phyloP scores from a whole-genome alignment of 2,329 filamentous ascomycete species.

The Cladophialophora carrionii region DNA sequence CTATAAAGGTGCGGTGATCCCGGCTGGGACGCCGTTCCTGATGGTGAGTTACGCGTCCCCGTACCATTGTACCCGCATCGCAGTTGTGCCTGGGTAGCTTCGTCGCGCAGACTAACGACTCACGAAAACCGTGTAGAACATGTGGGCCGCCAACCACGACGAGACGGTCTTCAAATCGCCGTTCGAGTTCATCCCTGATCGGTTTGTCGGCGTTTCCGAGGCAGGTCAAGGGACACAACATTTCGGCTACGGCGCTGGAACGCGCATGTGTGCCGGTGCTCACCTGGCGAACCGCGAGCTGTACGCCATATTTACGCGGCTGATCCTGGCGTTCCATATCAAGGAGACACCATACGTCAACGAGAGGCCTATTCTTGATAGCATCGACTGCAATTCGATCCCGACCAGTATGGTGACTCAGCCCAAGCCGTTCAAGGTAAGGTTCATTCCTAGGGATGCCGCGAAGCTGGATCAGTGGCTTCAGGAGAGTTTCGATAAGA shows the following conservation, averaged over 20 bases:
- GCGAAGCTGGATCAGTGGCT: constrained; percentile 18
- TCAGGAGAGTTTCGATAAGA: background rate
- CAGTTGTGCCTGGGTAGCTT: background rate
- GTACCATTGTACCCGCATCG: background rate
- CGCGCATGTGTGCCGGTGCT: constrained; percentile 64
- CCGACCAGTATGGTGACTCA: constrained; percentile 28
- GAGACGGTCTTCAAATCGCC: constrained; percentile 66
- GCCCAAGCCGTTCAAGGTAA: constrained; percentile 23
- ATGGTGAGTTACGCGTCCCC: constrained; percentile 54
- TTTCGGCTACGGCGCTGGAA: constrained; percentile 64
- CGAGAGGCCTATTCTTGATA: constrained; percentile 20
- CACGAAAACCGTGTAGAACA: constrained; percentile 55
- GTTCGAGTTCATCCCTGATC: constrained; percentile 66
- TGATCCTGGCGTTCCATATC: constrained; percentile 58
- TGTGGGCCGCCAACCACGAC: constrained; percentile 75
- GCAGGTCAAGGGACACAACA: constrained; percentile 60
- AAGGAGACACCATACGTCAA: constrained; percentile 14
- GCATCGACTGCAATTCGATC: constrained; percentile 23
- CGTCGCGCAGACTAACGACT: background rate
- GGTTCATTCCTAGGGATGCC: constrained; percentile 19
- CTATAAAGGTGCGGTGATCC: constrained; percentile 53
- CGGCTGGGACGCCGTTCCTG: constrained; percentile 76
- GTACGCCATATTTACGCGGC: constrained; percentile 61
- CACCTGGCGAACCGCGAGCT: constrained; percentile 66
- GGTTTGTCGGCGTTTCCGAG: constrained; percentile 62